Evolutionary conservation across 2,329 filamentous ascomycete genomes (phyloP).

Genomic region (Alternaria triticina): DNA sequence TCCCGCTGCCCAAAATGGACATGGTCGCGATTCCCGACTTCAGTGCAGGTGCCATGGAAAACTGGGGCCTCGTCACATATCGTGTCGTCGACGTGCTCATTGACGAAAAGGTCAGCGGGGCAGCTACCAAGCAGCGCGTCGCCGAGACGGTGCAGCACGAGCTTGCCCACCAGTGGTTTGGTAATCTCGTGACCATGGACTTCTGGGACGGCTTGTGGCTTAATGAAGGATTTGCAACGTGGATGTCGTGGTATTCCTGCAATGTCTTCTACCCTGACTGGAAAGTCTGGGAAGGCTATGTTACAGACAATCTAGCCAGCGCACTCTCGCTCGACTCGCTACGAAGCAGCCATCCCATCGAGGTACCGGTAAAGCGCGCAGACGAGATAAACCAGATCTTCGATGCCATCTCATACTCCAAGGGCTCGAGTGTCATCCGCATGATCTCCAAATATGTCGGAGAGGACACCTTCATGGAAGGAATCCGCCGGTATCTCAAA

Average conservation of each 20-base stretch:
- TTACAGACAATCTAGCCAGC: conserved; percentile 88
- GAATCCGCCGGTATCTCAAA: conserved; percentile 87
- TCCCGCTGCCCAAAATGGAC: conserved; percentile 92
- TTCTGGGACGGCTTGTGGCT: conserved; percentile 99
- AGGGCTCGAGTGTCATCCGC: conserved; percentile 91
- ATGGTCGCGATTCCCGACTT: conserved; percentile 97
- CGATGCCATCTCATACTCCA: conserved; percentile 95
- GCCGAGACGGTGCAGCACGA: conserved; percentile 97
- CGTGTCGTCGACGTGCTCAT: conserved; percentile 88
- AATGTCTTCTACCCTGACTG: conserved; percentile 96
- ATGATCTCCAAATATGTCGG: conserved; percentile 98
- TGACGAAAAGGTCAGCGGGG: conserved; percentile 89
- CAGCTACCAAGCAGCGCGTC: conserved; percentile 87
- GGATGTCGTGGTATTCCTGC: conserved; percentile 94
- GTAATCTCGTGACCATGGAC: conserved; percentile 96
- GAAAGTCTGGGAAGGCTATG: conserved; percentile 97
- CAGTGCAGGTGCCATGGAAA: conserved; percentile 95
- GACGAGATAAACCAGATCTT: conserved; percentile 99
- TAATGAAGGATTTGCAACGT: conserved; percentile 90
- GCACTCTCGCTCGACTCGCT: conserved; percentile 88
- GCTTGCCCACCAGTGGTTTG: conserved; percentile 97
- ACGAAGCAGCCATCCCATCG: conserved; percentile 93
- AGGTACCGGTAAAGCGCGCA: conserved; percentile 92
- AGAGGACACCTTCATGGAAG: conserved; percentile 91
- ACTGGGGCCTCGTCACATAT: conserved; percentile 96